Conservation (phyloP, 2,329 filamentous ascomycete genomes). For the Aspergillus luchuensis region DNA sequence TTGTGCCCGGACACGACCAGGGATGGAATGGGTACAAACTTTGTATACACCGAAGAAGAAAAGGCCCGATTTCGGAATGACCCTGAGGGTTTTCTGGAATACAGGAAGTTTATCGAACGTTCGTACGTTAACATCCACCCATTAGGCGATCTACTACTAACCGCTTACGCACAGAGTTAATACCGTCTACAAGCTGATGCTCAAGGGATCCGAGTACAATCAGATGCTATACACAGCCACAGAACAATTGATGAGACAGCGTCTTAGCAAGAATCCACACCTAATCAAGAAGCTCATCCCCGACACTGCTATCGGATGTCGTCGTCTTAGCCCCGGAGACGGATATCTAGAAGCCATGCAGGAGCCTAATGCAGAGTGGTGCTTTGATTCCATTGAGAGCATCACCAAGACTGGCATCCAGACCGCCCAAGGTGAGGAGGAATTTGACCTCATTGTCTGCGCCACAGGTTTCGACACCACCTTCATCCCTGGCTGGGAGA, state of each 20-base stretch:
- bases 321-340: slow-evolving; percentile 31
- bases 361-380: slow-evolving; percentile 26
- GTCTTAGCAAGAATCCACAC: slow-evolving; percentile 19
- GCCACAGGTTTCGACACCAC: slow-evolving; percentile 47
- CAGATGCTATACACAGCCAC: slow-evolving; percentile 3
- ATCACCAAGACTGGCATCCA: slow-evolving; percentile 27
- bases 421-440: slow-evolving; percentile 20
- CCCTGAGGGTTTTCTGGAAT: slow-evolving; percentile 19
- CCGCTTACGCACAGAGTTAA: no score
- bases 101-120: slow-evolving; percentile 27
- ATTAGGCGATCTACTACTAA: no score
- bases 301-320: slow-evolving; percentile 28
- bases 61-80: slow-evolving; percentile 23
- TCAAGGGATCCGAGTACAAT: slow-evolving; percentile 17
- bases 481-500: slow-evolving; percentile 38
- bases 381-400: slow-evolving; percentile 23
- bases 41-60: slow-evolving; percentile 28
- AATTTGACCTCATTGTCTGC: slow-evolving; percentile 38
- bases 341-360: slow-evolving; percentile 33
- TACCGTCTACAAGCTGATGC: slow-evolving; percentile 18
- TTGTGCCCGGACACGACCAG: slow-evolving; percentile 25
- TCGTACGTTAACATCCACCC: no score
- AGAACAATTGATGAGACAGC: slow-evolving; percentile 20
- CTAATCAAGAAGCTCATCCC: slow-evolving; percentile 29
- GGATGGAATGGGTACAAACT: slow-evolving; percentile 24